Conservation (phyloP, 2,329 filamentous ascomycete genomes). For the Nigrospora osmanthi region DNA sequence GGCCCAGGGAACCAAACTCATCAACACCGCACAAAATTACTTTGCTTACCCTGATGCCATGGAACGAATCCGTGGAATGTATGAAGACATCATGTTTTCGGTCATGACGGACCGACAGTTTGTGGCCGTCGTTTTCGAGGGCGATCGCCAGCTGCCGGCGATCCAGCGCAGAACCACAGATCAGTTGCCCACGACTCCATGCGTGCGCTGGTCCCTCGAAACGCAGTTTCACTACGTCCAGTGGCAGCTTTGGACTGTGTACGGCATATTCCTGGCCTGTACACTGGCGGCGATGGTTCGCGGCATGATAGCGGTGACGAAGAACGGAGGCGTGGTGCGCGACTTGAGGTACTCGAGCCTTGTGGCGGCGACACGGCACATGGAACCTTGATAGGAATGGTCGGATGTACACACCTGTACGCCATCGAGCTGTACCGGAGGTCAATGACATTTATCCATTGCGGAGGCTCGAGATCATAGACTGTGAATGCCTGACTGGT, state of each 20-base stretch:
- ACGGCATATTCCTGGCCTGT: slow-evolving; percentile 21
- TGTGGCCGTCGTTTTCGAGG: slow-evolving; percentile 18
- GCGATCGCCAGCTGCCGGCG: no score
- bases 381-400: no score
- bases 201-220: slow-evolving; percentile 19
- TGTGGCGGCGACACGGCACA: slow-evolving; percentile 26
- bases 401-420: no score
- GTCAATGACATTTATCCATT: no score
- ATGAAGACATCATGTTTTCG: slow-evolving; percentile 28
- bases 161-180: no score
- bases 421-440: no score
- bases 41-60: slow-evolving; percentile 20
- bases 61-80: slow-evolving; percentile 20
- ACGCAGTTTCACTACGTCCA: slow-evolving; percentile 25
- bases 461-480: no score
- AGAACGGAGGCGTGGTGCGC: slow-evolving; percentile 26
- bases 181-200: slow-evolving; percentile 16
- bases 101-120: slow-evolving; percentile 27
- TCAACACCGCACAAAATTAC: slow-evolving; percentile 24
- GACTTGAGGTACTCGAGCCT: slow-evolving; percentile 31
- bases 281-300: slow-evolving; percentile 18
- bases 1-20: slow-evolving; percentile 31
- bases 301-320: slow-evolving; percentile 24
- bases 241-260: slow-evolving; percentile 27
- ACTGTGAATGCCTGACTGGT: no score